Percentiles rank a stretch among this genome's conserved stretches.
These are phyloP conservation scores for Phytophthora palmivora DNA, from an alignment of 352 stramenopile species.

Conservation along the genomic window DNA sequence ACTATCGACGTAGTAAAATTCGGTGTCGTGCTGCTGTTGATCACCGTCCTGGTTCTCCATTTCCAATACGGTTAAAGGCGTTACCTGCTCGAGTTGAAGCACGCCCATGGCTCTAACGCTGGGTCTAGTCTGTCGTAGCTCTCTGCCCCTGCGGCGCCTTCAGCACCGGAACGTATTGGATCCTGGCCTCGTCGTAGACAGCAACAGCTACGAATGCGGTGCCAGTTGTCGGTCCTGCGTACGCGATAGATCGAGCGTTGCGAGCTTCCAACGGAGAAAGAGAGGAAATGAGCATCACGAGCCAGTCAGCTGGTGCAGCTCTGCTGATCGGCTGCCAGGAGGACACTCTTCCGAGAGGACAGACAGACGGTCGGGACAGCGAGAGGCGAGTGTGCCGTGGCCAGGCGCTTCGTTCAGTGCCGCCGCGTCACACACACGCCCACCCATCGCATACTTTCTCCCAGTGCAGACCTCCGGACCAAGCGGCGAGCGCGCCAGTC, in stretches of 20 bases:
- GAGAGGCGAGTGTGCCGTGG: constrained; percentile 14
- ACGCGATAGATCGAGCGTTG: constrained; percentile 4
- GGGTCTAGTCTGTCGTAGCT: constrained; percentile 23
- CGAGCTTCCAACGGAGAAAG: constrained; percentile 39
- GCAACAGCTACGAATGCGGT: constrained; percentile 2
- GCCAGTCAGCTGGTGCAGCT: constrained; percentile 46
- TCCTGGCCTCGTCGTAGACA: background rate
- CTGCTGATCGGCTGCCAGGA: constrained; percentile 36
- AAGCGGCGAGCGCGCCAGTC: constrained; percentile 18
- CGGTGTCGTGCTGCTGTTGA: background rate
- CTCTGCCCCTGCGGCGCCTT: constrained; percentile 12
- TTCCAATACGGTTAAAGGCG: constrained; percentile 11
- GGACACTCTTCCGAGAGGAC: constrained; percentile 34
- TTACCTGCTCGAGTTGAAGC: constrained; percentile 31
- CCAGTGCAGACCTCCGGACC: constrained; percentile 25
- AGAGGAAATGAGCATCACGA: constrained; percentile 49
- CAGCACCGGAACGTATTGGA: constrained; percentile 20
- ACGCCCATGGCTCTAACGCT: constrained; percentile 30
- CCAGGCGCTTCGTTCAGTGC: constrained; percentile 5
- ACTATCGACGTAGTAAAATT: background rate
- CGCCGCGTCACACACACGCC: constrained; percentile 37
- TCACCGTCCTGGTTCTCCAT: background rate
- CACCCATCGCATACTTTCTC: constrained; percentile 24
- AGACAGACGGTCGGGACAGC: constrained; percentile 35
- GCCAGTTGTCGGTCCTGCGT: constrained; percentile 5